phyloP scores from a whole-genome alignment of 768 basidiomycete species.

The Tremella fuciformis region DNA sequence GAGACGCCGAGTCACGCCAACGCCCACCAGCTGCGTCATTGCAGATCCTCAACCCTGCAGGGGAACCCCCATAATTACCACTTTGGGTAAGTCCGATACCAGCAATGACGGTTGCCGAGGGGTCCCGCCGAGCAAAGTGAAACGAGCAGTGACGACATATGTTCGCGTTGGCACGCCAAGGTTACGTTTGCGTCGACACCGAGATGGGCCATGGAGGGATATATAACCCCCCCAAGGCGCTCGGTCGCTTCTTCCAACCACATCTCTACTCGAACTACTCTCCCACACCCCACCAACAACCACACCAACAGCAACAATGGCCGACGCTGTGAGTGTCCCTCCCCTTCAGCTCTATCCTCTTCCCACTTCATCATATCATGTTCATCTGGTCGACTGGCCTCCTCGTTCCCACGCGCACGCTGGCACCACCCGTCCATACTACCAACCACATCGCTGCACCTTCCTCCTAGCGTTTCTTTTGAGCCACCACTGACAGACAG shows the following conservation, averaged over 20 bases:
- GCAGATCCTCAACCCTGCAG: too few relatives aligned
- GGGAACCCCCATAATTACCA: too few relatives aligned
- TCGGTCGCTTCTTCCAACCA: background rate
- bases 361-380: background rate
- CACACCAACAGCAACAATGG: slow-evolving; percentile 31
- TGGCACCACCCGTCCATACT: slow-evolving; percentile 2
- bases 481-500: slow-evolving; percentile 16
- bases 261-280: slow-evolving; percentile 3
- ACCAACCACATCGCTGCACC: background rate
- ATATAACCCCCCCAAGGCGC: background rate
- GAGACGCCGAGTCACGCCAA: too few relatives aligned
- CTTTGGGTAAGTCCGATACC: too few relatives aligned
- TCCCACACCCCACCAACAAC: slow-evolving; percentile 5
- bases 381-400: slow-evolving; percentile 8
- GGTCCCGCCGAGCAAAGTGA: too few relatives aligned
- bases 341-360: slow-evolving; percentile 1
- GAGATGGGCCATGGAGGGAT: background rate
- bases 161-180: too few relatives aligned
- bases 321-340: slow-evolving; percentile 29
- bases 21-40: too few relatives aligned
- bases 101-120: too few relatives aligned
- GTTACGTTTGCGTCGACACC: too few relatives aligned
- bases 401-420: background rate
- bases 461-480: background rate
- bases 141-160: too few relatives aligned